A percentile compares a stretch with the other conserved stretches of the same genome.
Evolutionary conservation across 2,329 filamentous ascomycete genomes (phyloP).

Genomic region (Aureobasidium sp.): DNA sequence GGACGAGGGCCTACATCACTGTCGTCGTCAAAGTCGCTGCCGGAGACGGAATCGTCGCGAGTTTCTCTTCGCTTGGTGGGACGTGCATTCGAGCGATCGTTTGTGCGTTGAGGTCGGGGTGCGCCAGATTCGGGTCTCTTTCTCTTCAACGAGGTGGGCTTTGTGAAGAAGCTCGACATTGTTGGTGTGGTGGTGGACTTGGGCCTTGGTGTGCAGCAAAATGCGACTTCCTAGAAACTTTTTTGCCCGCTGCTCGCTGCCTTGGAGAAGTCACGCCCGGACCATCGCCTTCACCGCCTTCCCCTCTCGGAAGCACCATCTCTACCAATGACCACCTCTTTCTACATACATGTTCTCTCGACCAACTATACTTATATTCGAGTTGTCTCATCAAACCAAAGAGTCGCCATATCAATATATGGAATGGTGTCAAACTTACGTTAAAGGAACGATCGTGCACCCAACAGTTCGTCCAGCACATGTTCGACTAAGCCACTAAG

Average conservation of each 20-base stretch:
- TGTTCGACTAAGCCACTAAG: neutral
- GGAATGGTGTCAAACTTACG: neutral
- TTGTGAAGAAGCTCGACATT: constrained; percentile 96
- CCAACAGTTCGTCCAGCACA: neutral
- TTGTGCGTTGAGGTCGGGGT: constrained; percentile 52
- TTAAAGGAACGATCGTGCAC: neutral
- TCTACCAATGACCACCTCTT: neutral
- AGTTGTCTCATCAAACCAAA: too few relatives aligned
- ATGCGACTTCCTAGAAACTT: constrained; percentile 14
- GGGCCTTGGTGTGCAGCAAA: constrained; percentile 2
- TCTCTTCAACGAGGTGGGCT: constrained; percentile 88
- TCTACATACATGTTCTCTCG: neutral
- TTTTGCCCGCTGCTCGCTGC: constrained; percentile 2
- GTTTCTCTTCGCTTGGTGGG: constrained; percentile 52
- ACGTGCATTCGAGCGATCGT: constrained; percentile 49
- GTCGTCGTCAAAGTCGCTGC: constrained; percentile 75
- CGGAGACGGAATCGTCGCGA: constrained; percentile 86
- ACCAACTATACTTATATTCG: too few relatives aligned
- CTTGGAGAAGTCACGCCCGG: neutral
- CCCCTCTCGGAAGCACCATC: neutral
- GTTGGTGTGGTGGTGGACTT: neutral
- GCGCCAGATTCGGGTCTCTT: constrained; percentile 64
- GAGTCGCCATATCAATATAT: too few relatives aligned
- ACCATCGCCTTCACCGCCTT: constrained; percentile 1
- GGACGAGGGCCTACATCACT: constrained; percentile 42